Conservation (phyloP, 352 stramenopile species). For the Globisporangium solare region DNA sequence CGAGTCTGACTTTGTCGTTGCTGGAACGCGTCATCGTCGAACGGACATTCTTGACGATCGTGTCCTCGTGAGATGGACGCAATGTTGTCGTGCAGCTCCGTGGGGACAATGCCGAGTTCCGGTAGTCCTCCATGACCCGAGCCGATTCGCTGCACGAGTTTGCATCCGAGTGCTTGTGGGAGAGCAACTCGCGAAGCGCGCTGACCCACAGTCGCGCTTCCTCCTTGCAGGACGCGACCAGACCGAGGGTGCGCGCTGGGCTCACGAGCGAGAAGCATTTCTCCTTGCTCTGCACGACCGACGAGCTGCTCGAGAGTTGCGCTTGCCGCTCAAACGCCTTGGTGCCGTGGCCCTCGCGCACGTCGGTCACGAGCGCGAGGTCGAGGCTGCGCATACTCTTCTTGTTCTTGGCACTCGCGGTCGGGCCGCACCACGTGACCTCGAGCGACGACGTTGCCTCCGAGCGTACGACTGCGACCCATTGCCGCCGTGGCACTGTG, state of each 20-base stretch:
- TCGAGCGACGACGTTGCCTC: conserved; percentile 16
- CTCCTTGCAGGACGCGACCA: conserved; percentile 77
- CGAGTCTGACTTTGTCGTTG: conserved; percentile 37
- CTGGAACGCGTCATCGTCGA: not conserved
- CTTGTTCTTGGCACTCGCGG: conserved; percentile 30
- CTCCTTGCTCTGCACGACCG: conserved; percentile 31
- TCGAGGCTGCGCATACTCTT: conserved; percentile 32
- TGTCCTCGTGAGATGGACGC: not conserved
- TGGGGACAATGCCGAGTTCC: conserved; percentile 33
- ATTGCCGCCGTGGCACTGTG: conserved; percentile 42
- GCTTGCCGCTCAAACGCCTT: conserved; percentile 56
- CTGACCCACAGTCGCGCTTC: conserved; percentile 61
- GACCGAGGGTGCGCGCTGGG: conserved; percentile 54
- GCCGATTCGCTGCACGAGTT: conserved; percentile 15
- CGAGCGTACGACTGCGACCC: conserved; percentile 41
- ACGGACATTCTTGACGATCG: conserved; percentile 6
- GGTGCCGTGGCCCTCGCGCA: conserved; percentile 51
- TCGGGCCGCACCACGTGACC: conserved; percentile 73
- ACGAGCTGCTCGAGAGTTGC: conserved; percentile 26
- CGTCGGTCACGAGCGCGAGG: conserved; percentile 44
- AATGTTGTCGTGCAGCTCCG: conserved; percentile 11
- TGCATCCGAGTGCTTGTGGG: conserved; percentile 2
- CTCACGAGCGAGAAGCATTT: conserved; percentile 77
- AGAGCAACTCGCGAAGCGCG: conserved; percentile 40
- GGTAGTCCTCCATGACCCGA: conserved; percentile 44